phyloP scores from a whole-genome alignment of 148 eudicot genomes.

The Camellia japonica region DNA sequence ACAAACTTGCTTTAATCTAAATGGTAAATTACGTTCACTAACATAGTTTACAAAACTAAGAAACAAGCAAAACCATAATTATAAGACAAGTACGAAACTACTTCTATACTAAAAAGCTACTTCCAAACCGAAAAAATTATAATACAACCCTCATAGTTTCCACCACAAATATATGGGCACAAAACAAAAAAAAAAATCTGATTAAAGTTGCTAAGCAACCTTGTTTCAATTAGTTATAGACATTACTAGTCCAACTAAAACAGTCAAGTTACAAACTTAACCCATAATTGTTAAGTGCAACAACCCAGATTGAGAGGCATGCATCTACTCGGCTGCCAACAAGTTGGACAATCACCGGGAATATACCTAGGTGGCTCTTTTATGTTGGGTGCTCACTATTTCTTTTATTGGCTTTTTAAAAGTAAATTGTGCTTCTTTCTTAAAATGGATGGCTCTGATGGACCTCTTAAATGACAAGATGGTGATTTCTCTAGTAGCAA shows the following conservation, averaged over 20 bases:
- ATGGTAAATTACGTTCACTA: too few species aligned
- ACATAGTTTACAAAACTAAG: too few species aligned
- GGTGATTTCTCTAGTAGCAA: too few species aligned
- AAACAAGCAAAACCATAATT: too few species aligned
- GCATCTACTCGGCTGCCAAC: neutral
- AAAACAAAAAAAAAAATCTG: too few species aligned
- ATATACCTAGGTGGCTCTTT: neutral
- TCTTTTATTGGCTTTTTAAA: conserved; percentile 1
- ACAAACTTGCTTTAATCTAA: too few species aligned
- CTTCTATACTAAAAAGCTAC: too few species aligned
- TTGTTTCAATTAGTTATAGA: neutral
- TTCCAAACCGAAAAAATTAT: too few species aligned
- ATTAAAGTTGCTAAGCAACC: too few species aligned
- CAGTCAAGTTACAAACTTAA: neutral
- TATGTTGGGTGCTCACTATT: neutral
- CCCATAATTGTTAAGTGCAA: neutral
- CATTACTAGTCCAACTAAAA: neutral
- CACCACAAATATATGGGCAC: too few species aligned
- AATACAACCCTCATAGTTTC: too few species aligned
- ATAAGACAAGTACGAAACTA: too few species aligned
- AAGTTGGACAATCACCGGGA: neutral
- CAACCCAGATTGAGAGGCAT: neutral
- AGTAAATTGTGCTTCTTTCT: neutral
- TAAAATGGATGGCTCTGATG: neutral
- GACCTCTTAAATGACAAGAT: neutral